These are phyloP conservation scores for Schwanniomyces sp. DNA, from an alignment of 805 yeast genomes.

Conservation along the genomic window DNA sequence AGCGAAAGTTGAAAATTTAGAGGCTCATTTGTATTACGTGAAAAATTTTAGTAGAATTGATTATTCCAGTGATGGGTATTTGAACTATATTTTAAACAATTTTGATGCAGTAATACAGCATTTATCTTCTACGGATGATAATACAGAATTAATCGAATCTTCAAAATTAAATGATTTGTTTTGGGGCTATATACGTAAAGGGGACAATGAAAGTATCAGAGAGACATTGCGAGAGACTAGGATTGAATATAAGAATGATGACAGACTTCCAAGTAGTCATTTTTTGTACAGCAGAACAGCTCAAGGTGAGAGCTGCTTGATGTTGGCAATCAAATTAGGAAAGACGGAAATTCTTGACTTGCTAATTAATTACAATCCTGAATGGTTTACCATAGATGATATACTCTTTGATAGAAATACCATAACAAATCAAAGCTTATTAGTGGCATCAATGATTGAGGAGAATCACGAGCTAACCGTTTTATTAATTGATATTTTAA, in stretches of 20 bases:
- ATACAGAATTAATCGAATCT: constrained; percentile 32
- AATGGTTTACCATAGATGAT: constrained; percentile 63
- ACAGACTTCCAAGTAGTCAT: constrained; percentile 16
- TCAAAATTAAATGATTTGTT: constrained; percentile 52
- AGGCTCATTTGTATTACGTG: constrained; percentile 65
- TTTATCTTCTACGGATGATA: constrained; percentile 28
- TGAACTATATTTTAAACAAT: constrained; percentile 79
- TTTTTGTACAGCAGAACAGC: constrained; percentile 25
- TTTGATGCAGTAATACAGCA: constrained; percentile 79
- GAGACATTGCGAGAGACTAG: constrained; percentile 10
- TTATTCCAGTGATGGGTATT: constrained; percentile 48
- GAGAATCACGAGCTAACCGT: constrained; percentile 48
- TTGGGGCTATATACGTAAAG: constrained; percentile 50
- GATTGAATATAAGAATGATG: constrained; percentile 6
- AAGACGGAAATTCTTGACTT: constrained; percentile 45
- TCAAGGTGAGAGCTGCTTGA: constrained; percentile 71
- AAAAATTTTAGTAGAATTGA: constrained; percentile 51
- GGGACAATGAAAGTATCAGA: constrained; percentile 18
- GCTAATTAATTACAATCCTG: constrained; percentile 45
- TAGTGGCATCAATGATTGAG: constrained; percentile 60
- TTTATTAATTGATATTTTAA: constrained; percentile 43
- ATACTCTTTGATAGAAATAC: constrained; percentile 61
- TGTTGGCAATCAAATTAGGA: constrained; percentile 55
- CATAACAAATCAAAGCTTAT: constrained; percentile 50
- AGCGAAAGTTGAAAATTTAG: constrained; percentile 57